Evolutionary conservation across 345 rosid genomes (phyloP).

Genomic region (Gossypium rotundifolium): DNA sequence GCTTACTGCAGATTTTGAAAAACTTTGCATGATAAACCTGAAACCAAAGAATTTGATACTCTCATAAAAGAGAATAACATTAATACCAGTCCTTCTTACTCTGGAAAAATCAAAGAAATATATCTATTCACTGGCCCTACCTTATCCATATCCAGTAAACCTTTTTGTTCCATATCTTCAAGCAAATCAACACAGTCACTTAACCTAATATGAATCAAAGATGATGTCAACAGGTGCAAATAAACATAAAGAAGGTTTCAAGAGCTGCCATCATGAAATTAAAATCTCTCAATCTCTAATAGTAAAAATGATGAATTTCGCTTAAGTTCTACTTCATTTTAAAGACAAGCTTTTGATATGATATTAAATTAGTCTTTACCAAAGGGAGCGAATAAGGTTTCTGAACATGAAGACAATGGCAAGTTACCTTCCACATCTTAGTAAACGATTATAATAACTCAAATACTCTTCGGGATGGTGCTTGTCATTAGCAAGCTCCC

Average conservation of each 20-base stretch:
- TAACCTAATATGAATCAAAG: conserved; percentile 39
- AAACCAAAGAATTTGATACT: conserved; percentile 11
- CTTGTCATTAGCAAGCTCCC: conserved; percentile 25
- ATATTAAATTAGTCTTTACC: neutral
- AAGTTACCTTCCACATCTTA: conserved; percentile 69
- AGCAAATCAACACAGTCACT: conserved; percentile 67
- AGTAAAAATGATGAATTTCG: neutral
- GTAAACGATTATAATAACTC: conserved; percentile 46
- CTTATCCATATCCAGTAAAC: conserved; percentile 75
- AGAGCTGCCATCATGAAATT: conserved; percentile 3
- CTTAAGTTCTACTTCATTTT: neutral
- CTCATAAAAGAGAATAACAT: conserved; percentile 10
- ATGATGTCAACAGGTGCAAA: conserved; percentile 16
- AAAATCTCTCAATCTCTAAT: neutral
- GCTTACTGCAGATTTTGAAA: conserved; percentile 63
- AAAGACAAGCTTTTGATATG: neutral
- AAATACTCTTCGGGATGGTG: conserved; percentile 28
- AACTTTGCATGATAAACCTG: conserved; percentile 87
- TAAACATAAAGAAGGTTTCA: neutral
- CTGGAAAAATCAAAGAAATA: neutral
- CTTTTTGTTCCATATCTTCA: conserved; percentile 61
- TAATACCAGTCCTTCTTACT: neutral
- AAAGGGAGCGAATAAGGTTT: conserved; percentile 4
- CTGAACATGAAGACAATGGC: conserved; percentile 7
- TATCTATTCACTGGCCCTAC: conserved; percentile 27